phyloP scores from a whole-genome alignment of 1,284 basidiomycete species.

The Chalciporus sp. region DNA sequence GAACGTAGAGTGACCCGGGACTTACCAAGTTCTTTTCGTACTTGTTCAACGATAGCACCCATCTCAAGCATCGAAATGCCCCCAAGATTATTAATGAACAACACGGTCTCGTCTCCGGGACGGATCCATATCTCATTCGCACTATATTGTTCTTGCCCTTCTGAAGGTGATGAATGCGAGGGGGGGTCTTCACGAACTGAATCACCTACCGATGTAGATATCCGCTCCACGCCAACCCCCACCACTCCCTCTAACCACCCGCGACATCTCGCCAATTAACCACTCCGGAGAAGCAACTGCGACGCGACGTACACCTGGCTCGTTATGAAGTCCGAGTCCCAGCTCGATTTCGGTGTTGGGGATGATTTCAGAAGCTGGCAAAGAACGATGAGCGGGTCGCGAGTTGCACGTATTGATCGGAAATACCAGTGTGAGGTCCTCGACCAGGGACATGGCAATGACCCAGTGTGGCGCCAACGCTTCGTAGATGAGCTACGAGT shows the following conservation, averaged over 20 bases:
- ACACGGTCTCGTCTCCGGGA: constrained; percentile 38
- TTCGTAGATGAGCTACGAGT: constrained; percentile 47
- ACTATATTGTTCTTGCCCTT: background rate
- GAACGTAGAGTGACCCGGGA: background rate
- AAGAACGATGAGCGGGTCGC: constrained; percentile 25
- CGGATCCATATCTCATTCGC: constrained; percentile 17
- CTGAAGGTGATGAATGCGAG: background rate
- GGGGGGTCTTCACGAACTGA: no score
- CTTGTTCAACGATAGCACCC: constrained; percentile 48
- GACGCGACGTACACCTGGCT: constrained; percentile 50
- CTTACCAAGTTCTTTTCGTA: constrained; percentile 44
- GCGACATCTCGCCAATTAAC: constrained; percentile 44
- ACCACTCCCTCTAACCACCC: constrained; percentile 27
- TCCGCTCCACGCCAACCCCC: constrained; percentile 18
- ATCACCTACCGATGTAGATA: constrained; percentile 13
- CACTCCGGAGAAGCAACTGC: constrained; percentile 31
- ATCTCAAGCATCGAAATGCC: constrained; percentile 58
- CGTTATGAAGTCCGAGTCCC: constrained; percentile 60
- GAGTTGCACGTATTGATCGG: constrained; percentile 25
- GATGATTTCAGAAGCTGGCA: constrained; percentile 15
- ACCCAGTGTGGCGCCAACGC: constrained; percentile 54
- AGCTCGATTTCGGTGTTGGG: constrained; percentile 39
- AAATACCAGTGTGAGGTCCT: constrained; percentile 17
- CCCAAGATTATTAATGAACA: constrained; percentile 59
- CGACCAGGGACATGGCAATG: constrained; percentile 61